Base-by-base conservation (phyloP, 768 basidiomycete genomes). In the Ramaria sp. region DNA sequence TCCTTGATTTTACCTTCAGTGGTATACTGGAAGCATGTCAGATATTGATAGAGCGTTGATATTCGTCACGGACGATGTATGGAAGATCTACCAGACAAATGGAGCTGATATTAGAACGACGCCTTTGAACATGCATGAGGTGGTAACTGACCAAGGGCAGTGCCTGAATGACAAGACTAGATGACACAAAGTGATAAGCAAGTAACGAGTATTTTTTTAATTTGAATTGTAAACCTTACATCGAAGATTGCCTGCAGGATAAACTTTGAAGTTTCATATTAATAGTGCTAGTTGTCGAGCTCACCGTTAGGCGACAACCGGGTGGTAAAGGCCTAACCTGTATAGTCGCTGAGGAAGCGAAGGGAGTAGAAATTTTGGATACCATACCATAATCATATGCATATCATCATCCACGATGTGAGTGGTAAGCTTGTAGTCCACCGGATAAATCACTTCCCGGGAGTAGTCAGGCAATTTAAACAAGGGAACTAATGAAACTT, bases 1-100 rank as follows among this genome's bases (percentile, higher is more conserved):
- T 96, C 92, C 67, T 97, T 96, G 65, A 97, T 70, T 64, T 89
- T 92, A 48, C 93, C 93, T 70, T 97, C 91, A 6, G 92, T 95
- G 20, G 91, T 91, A 69, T 97, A 97, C 82, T 88, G 52, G 10
- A 15, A 28, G 28, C 41, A 39, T 20, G 13, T 25, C 28, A 27
- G 24, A 15, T 10, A 24, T 10, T n/a, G 24, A 13, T 55, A 3
- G 27, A 9, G 8, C 18, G 39, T 34, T 16, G 9, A 30, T 8
- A 34, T 30, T 13, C 34, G 16, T 7, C 28, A 54, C 59, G 45
- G 55, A 50, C 61, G 32, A 71, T 63, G 58, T 70, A 71, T 1
- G 70, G 71, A 13, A 71, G 61, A 60, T 72, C 71, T 68, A 57
- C 45, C 45, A 34, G 3, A 13, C 13, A 13, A 13, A 44, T 13